Evolutionary conservation across 2,329 filamentous ascomycete genomes (phyloP), one percentile per base, ranked within the genome.

Genomic region (Magnaporthales sp.): DNA sequence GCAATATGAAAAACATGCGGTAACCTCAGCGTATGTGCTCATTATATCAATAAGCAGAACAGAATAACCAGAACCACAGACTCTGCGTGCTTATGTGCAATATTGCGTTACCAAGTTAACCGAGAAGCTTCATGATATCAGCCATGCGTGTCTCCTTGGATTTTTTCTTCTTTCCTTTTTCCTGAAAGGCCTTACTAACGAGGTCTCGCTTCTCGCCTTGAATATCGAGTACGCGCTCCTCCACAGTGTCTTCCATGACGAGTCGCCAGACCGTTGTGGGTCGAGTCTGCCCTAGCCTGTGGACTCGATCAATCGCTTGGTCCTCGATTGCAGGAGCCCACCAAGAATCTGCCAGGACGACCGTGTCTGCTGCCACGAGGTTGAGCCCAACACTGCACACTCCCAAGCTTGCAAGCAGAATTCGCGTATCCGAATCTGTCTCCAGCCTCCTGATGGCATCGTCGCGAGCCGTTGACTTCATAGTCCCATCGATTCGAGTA

Each of bases 331-430:
- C 22, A 24, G 24, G 62, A 1, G 63, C 76, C 81, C 75, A 74
- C 83, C 84, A 97, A 68, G 86, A 91, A 75, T 97, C 93, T 0
- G 87, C 86, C 24, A 97, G 81, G 62, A 97, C 87, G 67, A 96
- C 91, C 7, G 93, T 93, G 72, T 95, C 92, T 0, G 93, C 93
- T 0, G 91, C 88, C 0, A 93, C 91, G 13, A 97, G 84, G 72
- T 96, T 96, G 62, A 97, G 82, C 0, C 93, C 93, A 1, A 97
- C 92, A 65, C 89, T 91, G 76, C 91, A 94, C 7, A 95, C 93
- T 8, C 87, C 86, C 58, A 97, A 80, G 73, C 90, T 93, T 2
- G 93, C 93, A 2, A 97, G 87, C 80, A 97, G 84, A 71, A 97
- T 85, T 0, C 87, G 89, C 67, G 86, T 91, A 1, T 85, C 75